Evolutionary conservation across 371 early-diverging fungal species (phyloP).

Genomic region (Umbelopsis sp.): DNA sequence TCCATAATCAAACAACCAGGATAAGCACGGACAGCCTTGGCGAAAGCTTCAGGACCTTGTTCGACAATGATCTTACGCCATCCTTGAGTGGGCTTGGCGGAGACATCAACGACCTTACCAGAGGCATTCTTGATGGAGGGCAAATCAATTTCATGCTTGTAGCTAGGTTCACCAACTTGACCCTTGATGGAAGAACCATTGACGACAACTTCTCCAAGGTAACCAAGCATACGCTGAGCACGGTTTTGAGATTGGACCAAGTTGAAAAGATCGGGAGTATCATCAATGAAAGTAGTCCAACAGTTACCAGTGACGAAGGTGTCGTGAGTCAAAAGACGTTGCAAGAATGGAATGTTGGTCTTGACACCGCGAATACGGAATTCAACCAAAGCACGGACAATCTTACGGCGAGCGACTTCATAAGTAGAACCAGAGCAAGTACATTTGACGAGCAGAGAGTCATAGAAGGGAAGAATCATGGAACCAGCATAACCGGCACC

Average conservation of each 20-base stretch:
- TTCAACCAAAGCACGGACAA: conserved; percentile 86
- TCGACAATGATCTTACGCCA: conserved; percentile 88
- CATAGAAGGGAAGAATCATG: conserved; percentile 93
- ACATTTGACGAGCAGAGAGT: conserved; percentile 94
- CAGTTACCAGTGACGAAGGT: conserved; percentile 77
- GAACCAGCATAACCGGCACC: conserved; percentile 90
- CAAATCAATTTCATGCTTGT: conserved; percentile 63
- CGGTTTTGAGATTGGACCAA: conserved; percentile 78
- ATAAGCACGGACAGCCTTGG: conserved; percentile 87
- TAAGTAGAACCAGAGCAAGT: conserved; percentile 87
- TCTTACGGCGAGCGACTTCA: conserved; percentile 87
- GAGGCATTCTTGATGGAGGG: conserved; percentile 57
- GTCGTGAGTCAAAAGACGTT: conserved; percentile 80
- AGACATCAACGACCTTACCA: conserved; percentile 51
- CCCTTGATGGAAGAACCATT: conserved; percentile 94
- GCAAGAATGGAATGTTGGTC: conserved; percentile 94
- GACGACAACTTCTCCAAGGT: conserved; percentile 88
- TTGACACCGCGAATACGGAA: conserved; percentile 97
- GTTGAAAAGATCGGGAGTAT: conserved; percentile 87
- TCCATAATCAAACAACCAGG: conserved; percentile 89
- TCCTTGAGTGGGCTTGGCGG: conserved; percentile 69
- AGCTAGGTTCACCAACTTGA: conserved; percentile 71
- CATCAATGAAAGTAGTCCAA: conserved; percentile 98
- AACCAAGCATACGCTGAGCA: conserved; percentile 86
- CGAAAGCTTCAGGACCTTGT: conserved; percentile 88